Conservation (phyloP, 306 rosid species). For the Echinosophora koreensis region DNA sequence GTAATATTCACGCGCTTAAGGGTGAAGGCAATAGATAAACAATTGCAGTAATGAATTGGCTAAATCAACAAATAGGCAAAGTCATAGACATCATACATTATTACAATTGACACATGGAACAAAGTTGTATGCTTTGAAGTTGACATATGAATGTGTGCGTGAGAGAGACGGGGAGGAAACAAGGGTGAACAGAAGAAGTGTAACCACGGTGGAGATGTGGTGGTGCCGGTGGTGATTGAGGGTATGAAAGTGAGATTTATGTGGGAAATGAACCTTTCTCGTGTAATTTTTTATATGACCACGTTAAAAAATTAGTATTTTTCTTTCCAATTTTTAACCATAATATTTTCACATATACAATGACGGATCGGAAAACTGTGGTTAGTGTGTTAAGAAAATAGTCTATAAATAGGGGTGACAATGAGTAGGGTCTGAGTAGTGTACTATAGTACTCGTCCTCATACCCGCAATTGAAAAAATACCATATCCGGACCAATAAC, state of each 20-base stretch:
- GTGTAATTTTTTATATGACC: too few relatives aligned
- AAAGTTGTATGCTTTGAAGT: conserved; percentile 62
- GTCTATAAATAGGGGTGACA: too few relatives aligned
- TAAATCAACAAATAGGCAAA: not conserved
- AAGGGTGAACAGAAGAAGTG: not conserved
- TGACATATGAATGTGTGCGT: conserved; percentile 51
- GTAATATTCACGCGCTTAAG: not conserved
- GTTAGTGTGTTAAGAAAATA: too few relatives aligned
- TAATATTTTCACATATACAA: too few relatives aligned
- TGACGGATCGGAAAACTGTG: too few relatives aligned
- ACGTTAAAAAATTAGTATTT: too few relatives aligned
- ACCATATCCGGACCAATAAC: too few relatives aligned
- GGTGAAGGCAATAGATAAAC: not conserved
- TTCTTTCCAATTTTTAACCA: too few relatives aligned
- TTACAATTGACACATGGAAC: conserved; percentile 53
- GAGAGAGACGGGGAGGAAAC: conserved; percentile 30
- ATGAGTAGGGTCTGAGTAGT: too few relatives aligned
- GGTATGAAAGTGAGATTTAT: not conserved
- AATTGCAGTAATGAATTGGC: not conserved
- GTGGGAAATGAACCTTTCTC: too few relatives aligned
- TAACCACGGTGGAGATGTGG: not conserved
- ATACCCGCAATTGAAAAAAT: too few relatives aligned
- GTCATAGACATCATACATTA: conserved; percentile 21
- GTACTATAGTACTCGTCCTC: too few relatives aligned
- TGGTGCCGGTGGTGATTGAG: not conserved